A percentile compares a stretch with the other conserved stretches of the same genome.
Conservation (phyloP, 1,284 basidiomycete genomes). For the Pseudozyma sp. region DNA sequence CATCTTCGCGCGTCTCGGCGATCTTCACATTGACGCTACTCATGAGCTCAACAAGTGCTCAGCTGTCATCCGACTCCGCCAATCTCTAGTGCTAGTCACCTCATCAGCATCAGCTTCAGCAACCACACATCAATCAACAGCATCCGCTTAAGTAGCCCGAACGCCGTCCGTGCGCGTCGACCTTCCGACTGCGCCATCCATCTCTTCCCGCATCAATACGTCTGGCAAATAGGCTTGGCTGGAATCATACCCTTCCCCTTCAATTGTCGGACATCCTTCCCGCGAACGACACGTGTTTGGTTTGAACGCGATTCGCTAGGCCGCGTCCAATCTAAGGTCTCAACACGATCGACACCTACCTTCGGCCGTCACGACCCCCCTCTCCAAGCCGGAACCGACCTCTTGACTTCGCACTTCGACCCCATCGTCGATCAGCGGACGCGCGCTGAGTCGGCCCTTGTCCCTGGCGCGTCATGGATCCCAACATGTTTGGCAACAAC, state of each 20-base stretch:
- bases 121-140: not conserved
- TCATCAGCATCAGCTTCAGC: not conserved
- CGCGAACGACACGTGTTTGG: not conserved
- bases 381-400: not conserved
- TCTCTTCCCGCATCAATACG: not conserved
- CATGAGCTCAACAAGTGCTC: not conserved
- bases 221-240: not conserved
- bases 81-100: not conserved
- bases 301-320: not conserved
- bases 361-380: not conserved
- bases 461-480: conserved; percentile 45
- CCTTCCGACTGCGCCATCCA: not conserved
- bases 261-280: not conserved
- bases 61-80: not conserved
- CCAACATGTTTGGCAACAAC: conserved; percentile 53
- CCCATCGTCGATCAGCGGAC: conserved; percentile 22
- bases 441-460: conserved; percentile 31
- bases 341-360: not conserved
- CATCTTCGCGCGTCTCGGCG: not conserved
- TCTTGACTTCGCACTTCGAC: conserved; percentile 1
- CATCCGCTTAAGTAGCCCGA: not conserved
- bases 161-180: conserved; percentile 2
- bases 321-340: not conserved
- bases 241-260: not conserved
- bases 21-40: not conserved